These are phyloP conservation scores for Trypanosomatidae sp. DNA, from an alignment of 208 protist genomes.

Conservation along the genomic window DNA sequence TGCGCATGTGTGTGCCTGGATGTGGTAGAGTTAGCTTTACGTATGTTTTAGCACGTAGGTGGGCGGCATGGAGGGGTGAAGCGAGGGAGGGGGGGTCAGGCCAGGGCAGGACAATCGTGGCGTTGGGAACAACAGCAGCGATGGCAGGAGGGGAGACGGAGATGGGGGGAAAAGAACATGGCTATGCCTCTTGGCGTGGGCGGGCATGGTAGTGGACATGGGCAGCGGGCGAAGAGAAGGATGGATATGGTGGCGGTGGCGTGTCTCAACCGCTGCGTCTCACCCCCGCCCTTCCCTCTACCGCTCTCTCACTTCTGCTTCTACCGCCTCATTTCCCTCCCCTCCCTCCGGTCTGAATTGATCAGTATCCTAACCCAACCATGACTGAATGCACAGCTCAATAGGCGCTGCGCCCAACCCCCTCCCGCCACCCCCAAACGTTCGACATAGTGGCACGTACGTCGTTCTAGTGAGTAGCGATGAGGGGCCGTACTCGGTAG, in stretches of 20 bases:
- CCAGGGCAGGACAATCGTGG: neutral
- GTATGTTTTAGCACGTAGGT: neutral
- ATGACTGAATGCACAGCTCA: neutral
- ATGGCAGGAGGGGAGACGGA: neutral
- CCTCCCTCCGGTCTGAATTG: neutral
- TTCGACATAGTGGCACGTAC: neutral
- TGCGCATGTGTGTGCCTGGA: slow-evolving; percentile 6
- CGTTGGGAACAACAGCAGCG: neutral
- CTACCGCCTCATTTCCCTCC: neutral
- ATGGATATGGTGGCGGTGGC: neutral
- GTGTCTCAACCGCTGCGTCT: neutral
- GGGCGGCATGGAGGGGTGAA: neutral
- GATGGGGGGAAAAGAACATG: too few species aligned
- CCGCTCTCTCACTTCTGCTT: neutral
- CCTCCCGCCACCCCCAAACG: neutral
- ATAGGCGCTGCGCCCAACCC: neutral
- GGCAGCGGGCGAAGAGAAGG: neutral
- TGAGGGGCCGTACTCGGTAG: neutral
- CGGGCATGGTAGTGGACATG: neutral
- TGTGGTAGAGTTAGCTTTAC: neutral
- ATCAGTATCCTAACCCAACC: neutral
- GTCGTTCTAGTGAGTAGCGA: neutral
- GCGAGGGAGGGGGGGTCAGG: neutral
- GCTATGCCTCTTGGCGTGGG: neutral
- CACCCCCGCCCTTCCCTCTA: neutral